These are phyloP conservation scores for Phialophora macrospora DNA, from an alignment of 2,329 filamentous ascomycete genomes.

Conservation along the genomic window DNA sequence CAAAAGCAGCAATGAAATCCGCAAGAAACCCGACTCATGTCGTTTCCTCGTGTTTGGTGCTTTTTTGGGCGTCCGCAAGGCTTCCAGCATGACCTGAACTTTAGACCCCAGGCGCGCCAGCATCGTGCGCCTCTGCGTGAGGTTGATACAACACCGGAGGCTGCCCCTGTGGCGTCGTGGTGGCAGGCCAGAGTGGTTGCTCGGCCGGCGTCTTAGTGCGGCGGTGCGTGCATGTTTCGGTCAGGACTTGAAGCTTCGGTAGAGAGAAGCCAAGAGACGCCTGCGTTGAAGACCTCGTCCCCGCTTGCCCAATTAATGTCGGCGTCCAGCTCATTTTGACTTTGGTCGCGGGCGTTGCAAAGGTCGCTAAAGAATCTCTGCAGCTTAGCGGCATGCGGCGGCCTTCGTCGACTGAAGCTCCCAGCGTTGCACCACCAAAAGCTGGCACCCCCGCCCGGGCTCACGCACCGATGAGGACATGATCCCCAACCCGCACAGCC, in stretches of 20 bases:
- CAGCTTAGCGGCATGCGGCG: conserved; percentile 18
- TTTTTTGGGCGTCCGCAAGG: background rate
- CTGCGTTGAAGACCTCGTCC: conserved; percentile 3
- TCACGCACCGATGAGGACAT: conserved; percentile 18
- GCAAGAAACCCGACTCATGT: background rate
- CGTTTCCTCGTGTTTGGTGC: background rate
- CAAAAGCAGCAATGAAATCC: background rate
- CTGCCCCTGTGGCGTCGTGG: background rate
- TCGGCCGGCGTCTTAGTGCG: background rate
- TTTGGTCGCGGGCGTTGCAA: conserved; percentile 16
- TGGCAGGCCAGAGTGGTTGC: background rate
- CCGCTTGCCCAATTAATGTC: conserved; percentile 12
- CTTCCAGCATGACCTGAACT: background rate
- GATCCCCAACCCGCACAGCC: conserved; percentile 19
- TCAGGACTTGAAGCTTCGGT: conserved; percentile 3
- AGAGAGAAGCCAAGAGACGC: conserved; percentile 9
- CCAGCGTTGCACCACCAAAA: conserved; percentile 14
- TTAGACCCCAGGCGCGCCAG: no score
- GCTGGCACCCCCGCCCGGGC: conserved; percentile 3
- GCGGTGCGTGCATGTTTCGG: conserved; percentile 1
- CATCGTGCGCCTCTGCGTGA: background rate
- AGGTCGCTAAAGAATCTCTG: conserved; percentile 18
- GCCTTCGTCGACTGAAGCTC: conserved; percentile 13
- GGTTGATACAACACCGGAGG: background rate
- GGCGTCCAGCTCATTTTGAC: conserved; percentile 18